A percentile compares a stretch with the other conserved stretches of the same genome.
Conservation (phyloP, 305 asterid species). For the Nicotiana rustica region DNA sequence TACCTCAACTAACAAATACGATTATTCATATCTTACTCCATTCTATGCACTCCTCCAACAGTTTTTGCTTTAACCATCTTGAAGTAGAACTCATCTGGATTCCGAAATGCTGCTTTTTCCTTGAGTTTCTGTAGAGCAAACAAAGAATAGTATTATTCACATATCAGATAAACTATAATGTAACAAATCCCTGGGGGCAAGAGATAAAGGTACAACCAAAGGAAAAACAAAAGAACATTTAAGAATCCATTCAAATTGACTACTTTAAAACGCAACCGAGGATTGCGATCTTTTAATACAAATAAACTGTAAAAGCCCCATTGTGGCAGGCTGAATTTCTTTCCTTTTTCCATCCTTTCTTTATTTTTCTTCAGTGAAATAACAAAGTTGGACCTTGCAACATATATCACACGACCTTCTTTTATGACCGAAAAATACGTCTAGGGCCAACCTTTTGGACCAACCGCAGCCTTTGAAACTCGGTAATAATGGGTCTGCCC, state of each 20-base stretch:
- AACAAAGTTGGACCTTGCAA: not conserved
- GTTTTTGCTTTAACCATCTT: constrained; percentile 73
- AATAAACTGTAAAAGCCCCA: not conserved
- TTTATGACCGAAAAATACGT: too few species aligned
- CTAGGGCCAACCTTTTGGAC: too few species aligned
- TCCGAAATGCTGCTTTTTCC: constrained; percentile 83
- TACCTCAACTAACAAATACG: not conserved
- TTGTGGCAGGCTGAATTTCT: not conserved
- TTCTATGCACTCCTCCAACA: constrained; percentile 71
- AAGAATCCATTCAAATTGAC: constrained; percentile 13
- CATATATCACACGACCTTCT: not conserved
- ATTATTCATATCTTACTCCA: constrained; percentile 58
- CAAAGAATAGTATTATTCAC: constrained; percentile 18
- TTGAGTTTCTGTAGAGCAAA: constrained; percentile 71
- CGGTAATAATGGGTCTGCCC: too few species aligned
- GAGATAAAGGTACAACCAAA: not conserved
- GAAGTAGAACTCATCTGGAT: constrained; percentile 93
- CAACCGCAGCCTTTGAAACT: too few species aligned
- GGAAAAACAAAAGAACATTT: not conserved
- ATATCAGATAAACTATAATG: not conserved
- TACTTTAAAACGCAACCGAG: not conserved
- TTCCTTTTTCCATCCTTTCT: not conserved
- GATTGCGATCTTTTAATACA: not conserved
- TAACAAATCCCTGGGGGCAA: not conserved
- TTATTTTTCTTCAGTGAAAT: not conserved